Conservation (phyloP, 192 early-diverging fungal species). For the Coemansia sp. region DNA sequence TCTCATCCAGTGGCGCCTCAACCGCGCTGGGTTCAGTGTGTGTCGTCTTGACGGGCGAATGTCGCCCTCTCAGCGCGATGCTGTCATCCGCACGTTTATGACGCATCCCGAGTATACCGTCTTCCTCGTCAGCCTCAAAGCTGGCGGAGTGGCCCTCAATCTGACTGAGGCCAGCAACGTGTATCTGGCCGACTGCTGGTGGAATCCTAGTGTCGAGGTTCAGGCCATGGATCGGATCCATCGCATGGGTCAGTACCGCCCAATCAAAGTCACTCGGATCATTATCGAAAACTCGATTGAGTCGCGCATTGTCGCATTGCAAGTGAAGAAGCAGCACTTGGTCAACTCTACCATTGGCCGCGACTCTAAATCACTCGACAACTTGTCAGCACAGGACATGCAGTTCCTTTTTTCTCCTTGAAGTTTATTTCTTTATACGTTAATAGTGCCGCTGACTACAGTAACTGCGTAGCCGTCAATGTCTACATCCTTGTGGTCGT, state of each 20-base stretch:
- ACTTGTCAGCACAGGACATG: slow-evolving; percentile 76
- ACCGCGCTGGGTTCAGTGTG: slow-evolving; percentile 81
- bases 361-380: slow-evolving; percentile 74
- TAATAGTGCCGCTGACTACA: slow-evolving; percentile 24
- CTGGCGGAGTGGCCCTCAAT: slow-evolving; percentile 91
- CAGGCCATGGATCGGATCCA: slow-evolving; percentile 97
- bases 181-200: slow-evolving; percentile 69
- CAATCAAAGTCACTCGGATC: slow-evolving; percentile 84
- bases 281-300: slow-evolving; percentile 96
- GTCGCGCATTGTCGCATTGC: slow-evolving; percentile 84
- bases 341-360: slow-evolving; percentile 87
- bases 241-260: slow-evolving; percentile 87
- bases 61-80: slow-evolving; percentile 75
- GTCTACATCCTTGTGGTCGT: slow-evolving; percentile 5
- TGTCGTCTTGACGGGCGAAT: slow-evolving; percentile 83
- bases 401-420: slow-evolving; percentile 83
- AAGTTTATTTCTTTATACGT: slow-evolving; percentile 12
- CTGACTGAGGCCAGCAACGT: slow-evolving; percentile 88
- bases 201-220: slow-evolving; percentile 67
- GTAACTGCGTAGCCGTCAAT: slow-evolving; percentile 22
- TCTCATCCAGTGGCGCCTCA: slow-evolving; percentile 87
- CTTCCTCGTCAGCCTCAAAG: slow-evolving; percentile 89
- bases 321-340: slow-evolving; percentile 92
- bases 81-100: slow-evolving; percentile 73
- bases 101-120: slow-evolving; percentile 81